Evolutionary conservation across 306 rosid species (phyloP), one percentile per base, ranked within the genome.

Genomic region (Quercus dentata): DNA sequence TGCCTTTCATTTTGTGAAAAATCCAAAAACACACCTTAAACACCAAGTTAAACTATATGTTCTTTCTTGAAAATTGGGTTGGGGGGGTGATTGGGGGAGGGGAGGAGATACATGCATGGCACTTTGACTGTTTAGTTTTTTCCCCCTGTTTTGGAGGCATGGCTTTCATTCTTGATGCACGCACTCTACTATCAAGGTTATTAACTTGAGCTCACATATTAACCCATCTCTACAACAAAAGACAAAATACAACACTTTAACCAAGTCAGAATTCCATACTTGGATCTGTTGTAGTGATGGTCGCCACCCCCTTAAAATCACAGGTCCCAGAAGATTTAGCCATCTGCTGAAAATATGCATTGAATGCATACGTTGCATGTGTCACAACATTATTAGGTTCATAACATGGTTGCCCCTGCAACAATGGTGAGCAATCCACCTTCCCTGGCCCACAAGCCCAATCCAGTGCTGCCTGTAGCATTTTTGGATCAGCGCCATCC

Each of bases 391-490:
- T 92, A 79, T 94, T 80, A 3, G 98, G 98, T 79, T 88, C 88
- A 76, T 89, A 83, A 83, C 98, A 94, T 4, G 93, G 84, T 85
- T 92, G 88, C 69, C 97, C 98, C 82, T 94, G 97, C 78, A 92
- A 79, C 88, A 94, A 76, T 10, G 92, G 85, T 13, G 97, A 89
- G 76, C 98, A 94, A 80, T 94, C 94, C 70, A 94, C 98, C 84
- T 90, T 94, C 61, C 98, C 98, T 1, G 97, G 97, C 62, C 98
- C 98, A 87, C 98, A 94, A 51, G 98, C 98, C 98, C 98, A 94
- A 79, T 94, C 98, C 59, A 94, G 85, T 6, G 88, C 98, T 61
- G 98, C 97, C 86, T 94, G 98, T 27, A 94, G 88, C 97, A 90
- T 87, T 91, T 92, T 94, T 56, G 77, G 78, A 64, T 92, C 97